Evolutionary conservation across 768 basidiomycete genomes (phyloP).

Genomic region (Calocera viscosa): DNA sequence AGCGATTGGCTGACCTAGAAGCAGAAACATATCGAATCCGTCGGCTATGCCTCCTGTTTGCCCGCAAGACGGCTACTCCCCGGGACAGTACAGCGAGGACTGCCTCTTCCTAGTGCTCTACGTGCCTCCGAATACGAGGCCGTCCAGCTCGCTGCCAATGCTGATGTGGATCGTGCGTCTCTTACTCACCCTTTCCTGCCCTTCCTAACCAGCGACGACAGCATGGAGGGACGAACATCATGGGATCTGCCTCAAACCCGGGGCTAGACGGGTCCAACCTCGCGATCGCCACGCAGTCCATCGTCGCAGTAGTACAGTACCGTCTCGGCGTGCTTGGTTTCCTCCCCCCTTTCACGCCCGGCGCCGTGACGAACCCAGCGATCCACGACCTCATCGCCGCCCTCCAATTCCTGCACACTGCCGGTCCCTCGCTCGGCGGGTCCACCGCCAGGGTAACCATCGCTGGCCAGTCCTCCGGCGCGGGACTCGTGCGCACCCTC

Average conservation of each 20-base stretch:
- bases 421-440: slow-evolving; percentile 55
- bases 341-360: slow-evolving; percentile 40
- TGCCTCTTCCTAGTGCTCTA: slow-evolving; percentile 72
- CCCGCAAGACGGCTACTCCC: slow-evolving; percentile 44
- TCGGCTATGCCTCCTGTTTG: slow-evolving; percentile 55
- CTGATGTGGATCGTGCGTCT: slow-evolving; percentile 44
- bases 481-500: slow-evolving; percentile 61
- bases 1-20: background rate
- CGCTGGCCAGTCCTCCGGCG: slow-evolving; percentile 76
- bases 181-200: background rate
- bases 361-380: slow-evolving; percentile 57
- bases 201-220: slow-evolving; percentile 22
- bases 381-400: slow-evolving; percentile 56
- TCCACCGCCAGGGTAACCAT: slow-evolving; percentile 50
- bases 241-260: slow-evolving; percentile 56
- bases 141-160: slow-evolving; percentile 33
- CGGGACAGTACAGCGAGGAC: slow-evolving; percentile 45
- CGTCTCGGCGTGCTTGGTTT: slow-evolving; percentile 74
- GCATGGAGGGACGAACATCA: slow-evolving; percentile 71
- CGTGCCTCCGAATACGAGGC: slow-evolving; percentile 35
- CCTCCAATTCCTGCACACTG: slow-evolving; percentile 46
- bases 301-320: slow-evolving; percentile 75
- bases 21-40: slow-evolving; percentile 32
- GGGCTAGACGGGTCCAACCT: slow-evolving; percentile 69
- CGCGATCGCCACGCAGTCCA: slow-evolving; percentile 54